A percentile compares a stretch with the other conserved stretches of the same genome.
These are phyloP conservation scores for Kodamaea neixiangensis DNA, from an alignment of 805 yeast species.

Conservation along the genomic window DNA sequence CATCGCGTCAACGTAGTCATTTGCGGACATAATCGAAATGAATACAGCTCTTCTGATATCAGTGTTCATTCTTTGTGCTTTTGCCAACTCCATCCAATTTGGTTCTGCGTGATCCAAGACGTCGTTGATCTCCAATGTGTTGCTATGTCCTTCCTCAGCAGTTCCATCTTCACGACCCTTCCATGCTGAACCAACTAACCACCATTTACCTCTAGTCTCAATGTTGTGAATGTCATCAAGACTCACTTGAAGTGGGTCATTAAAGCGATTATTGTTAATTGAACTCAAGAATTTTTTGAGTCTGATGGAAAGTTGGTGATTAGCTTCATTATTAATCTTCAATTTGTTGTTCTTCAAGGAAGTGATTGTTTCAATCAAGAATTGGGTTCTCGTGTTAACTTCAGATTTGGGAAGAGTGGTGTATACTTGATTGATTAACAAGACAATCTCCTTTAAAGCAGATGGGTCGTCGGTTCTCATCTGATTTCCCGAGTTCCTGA, in stretches of 20 bases:
- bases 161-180: conserved; percentile 54
- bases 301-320: conserved; percentile 54
- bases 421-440: conserved; percentile 52
- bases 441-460: conserved; percentile 77
- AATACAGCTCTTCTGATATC: conserved; percentile 93
- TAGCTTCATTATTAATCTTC: conserved; percentile 53
- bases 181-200: conserved; percentile 99
- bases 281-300: conserved; percentile 65
- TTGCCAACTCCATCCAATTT: conserved; percentile 87
- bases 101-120: conserved; percentile 71
- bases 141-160: conserved; percentile 18
- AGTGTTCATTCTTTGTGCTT: conserved; percentile 89
- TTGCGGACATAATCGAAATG: conserved; percentile 92
- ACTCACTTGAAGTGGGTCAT: conserved; percentile 83
- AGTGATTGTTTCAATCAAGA: conserved; percentile 80
- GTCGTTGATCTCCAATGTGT: conserved; percentile 53
- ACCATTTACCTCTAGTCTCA: conserved; percentile 92
- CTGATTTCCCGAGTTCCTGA: conserved; percentile 78
- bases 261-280: conserved; percentile 44
- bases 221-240: conserved; percentile 78
- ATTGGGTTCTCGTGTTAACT: conserved; percentile 67
- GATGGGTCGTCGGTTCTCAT: conserved; percentile 88
- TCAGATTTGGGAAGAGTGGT: conserved; percentile 35
- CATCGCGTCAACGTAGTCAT: conserved; percentile 86
- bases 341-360: conserved; percentile 85